Evolutionary conservation across 2,329 filamentous ascomycete genomes (phyloP).

Genomic region (Calonectria ilicicola): DNA sequence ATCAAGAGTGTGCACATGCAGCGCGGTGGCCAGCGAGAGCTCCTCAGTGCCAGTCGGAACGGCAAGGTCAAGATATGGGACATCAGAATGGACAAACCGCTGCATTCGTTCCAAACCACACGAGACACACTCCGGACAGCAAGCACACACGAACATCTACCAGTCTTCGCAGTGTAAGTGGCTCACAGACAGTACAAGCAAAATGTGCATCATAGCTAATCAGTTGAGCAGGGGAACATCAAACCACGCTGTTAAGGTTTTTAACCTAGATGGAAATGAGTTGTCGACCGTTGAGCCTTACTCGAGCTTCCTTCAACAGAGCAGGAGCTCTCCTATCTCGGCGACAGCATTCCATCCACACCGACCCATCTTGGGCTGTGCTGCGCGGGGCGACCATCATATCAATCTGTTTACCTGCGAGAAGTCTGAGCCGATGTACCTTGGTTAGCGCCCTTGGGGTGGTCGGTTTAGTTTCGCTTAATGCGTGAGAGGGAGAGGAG

Average conservation of each 20-base stretch:
- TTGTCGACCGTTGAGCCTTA: constrained; percentile 91
- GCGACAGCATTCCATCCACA: constrained; percentile 96
- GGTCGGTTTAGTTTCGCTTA: constrained; percentile 30
- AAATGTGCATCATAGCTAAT: constrained; percentile 40
- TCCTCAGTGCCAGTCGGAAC: constrained; percentile 90
- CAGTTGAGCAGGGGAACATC: constrained; percentile 78
- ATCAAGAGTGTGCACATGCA: constrained; percentile 97
- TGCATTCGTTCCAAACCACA: constrained; percentile 80
- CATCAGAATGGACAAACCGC: constrained; percentile 84
- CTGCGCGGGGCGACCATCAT: constrained; percentile 87
- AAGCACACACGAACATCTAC: constrained; percentile 94
- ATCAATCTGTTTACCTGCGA: constrained; percentile 88
- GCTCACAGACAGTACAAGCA: neutral
- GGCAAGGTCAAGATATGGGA: constrained; percentile 98
- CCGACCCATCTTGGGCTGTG: constrained; percentile 88
- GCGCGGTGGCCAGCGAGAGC: constrained; percentile 90
- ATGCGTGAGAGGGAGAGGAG: neutral
- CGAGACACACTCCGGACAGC: constrained; percentile 84
- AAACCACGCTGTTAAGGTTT: constrained; percentile 88
- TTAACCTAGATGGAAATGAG: constrained; percentile 85
- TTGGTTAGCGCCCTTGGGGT: constrained; percentile 44
- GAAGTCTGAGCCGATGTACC: constrained; percentile 53
- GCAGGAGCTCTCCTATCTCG: constrained; percentile 84
- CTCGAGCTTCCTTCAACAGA: constrained; percentile 86
- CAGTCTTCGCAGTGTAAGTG: constrained; percentile 92